A percentile compares a stretch with the other conserved stretches of the same genome.
phyloP scores from a whole-genome alignment of 345 rosid species.

The Lepidium africanum region DNA sequence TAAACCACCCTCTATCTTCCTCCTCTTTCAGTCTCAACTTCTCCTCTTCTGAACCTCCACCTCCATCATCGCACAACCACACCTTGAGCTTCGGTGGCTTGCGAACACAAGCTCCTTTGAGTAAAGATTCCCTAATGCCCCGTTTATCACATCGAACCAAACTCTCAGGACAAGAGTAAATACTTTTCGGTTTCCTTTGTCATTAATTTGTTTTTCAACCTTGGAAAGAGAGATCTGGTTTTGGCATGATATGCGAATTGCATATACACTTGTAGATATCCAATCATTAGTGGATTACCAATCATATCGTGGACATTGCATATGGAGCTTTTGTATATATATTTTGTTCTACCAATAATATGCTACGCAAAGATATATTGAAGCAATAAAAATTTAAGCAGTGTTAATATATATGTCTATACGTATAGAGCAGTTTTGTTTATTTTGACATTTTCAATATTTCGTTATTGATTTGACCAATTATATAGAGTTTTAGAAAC shows the following conservation, averaged over 20 bases:
- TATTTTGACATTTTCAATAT: no score
- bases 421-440: no score
- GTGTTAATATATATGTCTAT: neutral
- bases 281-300: neutral
- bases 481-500: no score
- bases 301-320: neutral
- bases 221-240: neutral
- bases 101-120: constrained; percentile 17
- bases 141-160: constrained; percentile 17
- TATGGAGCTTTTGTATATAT: neutral
- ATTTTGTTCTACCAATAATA: neutral
- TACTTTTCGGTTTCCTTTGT: neutral
- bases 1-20: constrained; percentile 19
- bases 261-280: neutral
- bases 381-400: no score
- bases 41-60: constrained; percentile 21
- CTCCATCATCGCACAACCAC: constrained; percentile 3
- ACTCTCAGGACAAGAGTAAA: constrained; percentile 2
- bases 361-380: neutral
- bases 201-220: neutral
- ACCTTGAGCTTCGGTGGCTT: constrained; percentile 24
- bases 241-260: neutral
- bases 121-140: neutral
- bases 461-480: no score
- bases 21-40: constrained; percentile 33